Evolutionary conservation across 164 flowering plant species (phyloP).

Genomic region (Brasenia schreberi): DNA sequence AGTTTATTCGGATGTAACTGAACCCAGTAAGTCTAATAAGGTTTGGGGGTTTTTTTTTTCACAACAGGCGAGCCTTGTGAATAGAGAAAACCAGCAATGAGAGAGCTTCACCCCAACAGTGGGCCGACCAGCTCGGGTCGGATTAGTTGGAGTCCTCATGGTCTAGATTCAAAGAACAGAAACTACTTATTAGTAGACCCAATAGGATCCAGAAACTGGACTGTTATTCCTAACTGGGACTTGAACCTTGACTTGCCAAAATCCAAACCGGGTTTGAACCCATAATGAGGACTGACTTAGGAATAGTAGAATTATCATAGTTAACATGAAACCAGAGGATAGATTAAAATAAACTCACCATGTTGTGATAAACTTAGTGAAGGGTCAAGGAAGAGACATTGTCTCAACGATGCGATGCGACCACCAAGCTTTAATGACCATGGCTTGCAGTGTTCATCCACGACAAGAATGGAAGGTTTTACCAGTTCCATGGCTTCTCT

Average conservation of each 20-base stretch:
- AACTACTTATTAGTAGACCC: no score
- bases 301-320: not conserved
- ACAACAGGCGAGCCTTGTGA: no score
- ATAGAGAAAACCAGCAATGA: no score
- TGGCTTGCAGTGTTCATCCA: slow-evolving; percentile 33
- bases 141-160: no score
- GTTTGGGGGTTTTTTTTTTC: no score
- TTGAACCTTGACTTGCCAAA: not conserved
- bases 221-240: no score
- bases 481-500: slow-evolving; percentile 40
- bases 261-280: not conserved
- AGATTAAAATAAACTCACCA: not conserved
- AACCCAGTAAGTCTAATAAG: no score
- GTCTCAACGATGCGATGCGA: slow-evolving; percentile 27
- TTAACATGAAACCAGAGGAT: not conserved
- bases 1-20: no score
- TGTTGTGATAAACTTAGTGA: not conserved
- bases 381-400: slow-evolving; percentile 39
- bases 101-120: no score
- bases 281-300: not conserved
- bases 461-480: slow-evolving; percentile 52
- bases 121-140: no score
- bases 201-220: no score
- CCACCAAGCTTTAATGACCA: slow-evolving; percentile 33
- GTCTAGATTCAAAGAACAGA: no score